Evolutionary conservation across 371 early-diverging fungal genomes (phyloP).

Genomic region (Apophysomyces ossiformis): DNA sequence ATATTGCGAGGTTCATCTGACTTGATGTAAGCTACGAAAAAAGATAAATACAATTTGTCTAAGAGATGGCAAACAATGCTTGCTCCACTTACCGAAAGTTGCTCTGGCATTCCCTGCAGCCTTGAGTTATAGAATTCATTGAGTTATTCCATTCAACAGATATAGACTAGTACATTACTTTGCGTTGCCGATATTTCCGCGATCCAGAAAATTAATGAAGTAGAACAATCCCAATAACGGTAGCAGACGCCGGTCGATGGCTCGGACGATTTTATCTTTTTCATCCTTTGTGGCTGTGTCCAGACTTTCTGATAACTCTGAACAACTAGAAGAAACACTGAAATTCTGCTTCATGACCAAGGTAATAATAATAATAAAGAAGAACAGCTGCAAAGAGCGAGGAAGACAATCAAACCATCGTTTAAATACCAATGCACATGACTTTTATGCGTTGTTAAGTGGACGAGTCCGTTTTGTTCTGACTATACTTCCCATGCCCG

Average conservation of each 20-base stretch:
- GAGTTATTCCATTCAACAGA: neutral
- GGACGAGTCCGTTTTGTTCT: neutral
- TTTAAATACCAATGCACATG: too few relatives aligned
- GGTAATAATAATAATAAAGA: neutral
- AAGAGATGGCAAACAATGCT: neutral
- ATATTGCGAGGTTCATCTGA: conserved; percentile 30
- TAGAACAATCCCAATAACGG: conserved; percentile 39
- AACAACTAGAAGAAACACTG: neutral
- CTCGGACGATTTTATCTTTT: conserved; percentile 25
- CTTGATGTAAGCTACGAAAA: conserved; percentile 27
- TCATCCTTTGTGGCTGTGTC: neutral
- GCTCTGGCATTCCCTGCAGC: neutral
- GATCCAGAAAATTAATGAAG: conserved; percentile 37
- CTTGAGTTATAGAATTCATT: neutral
- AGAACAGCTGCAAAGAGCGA: neutral
- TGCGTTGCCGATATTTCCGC: conserved; percentile 45
- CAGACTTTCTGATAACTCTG: neutral
- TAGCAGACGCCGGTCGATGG: conserved; percentile 32
- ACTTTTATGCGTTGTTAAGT: too few relatives aligned
- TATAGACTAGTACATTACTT: conserved; percentile 24
- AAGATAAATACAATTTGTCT: neutral
- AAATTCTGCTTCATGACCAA: neutral
- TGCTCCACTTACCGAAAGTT: neutral
- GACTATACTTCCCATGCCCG: neutral
- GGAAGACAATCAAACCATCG: too few relatives aligned